These are phyloP conservation scores for Coemansia sp. DNA, from an alignment of 192 early-diverging fungal genomes.

Conservation along the genomic window DNA sequence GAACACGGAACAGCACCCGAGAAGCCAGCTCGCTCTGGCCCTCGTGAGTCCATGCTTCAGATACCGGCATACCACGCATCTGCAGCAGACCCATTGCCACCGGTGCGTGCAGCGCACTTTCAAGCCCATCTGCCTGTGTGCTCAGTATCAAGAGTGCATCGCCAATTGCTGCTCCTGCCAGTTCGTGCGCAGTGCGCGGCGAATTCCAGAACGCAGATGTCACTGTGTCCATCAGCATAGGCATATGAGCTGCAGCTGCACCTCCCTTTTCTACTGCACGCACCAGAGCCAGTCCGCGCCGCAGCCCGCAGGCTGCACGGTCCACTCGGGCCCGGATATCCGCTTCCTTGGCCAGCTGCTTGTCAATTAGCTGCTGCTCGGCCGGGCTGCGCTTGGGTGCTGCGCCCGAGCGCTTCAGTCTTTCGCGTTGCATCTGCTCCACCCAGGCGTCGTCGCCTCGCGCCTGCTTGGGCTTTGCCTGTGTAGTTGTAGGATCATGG, in stretches of 20 bases:
- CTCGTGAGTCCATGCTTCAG: conserved; percentile 34
- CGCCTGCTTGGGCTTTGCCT: conserved; percentile 3
- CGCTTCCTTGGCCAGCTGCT: conserved; percentile 70
- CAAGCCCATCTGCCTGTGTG: conserved; percentile 48
- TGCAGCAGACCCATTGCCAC: conserved; percentile 41
- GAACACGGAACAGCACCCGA: conserved; percentile 66
- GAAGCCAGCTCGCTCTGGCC: conserved; percentile 44
- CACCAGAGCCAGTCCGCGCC: conserved; percentile 64
- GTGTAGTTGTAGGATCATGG: conserved; percentile 26
- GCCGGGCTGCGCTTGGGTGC: conserved; percentile 51
- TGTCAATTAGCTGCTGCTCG: conserved; percentile 69
- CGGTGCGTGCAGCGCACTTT: conserved; percentile 17
- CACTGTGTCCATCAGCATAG: conserved; percentile 58
- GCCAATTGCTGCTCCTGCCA: conserved; percentile 57
- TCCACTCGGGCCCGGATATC: conserved; percentile 68
- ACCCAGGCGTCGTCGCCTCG: conserved; percentile 41
- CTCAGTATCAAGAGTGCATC: conserved; percentile 59
- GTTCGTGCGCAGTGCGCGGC: conserved; percentile 19
- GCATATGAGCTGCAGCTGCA: conserved; percentile 57
- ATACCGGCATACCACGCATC: conserved; percentile 31
- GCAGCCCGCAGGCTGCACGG: conserved; percentile 49
- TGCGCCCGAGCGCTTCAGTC: conserved; percentile 21
- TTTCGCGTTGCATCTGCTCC: conserved; percentile 33
- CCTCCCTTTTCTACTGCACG: conserved; percentile 65
- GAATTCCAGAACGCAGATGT: conserved; percentile 40